Conservation (phyloP, 1,284 basidiomycete genomes). For the Ceratobasidium sp. region DNA sequence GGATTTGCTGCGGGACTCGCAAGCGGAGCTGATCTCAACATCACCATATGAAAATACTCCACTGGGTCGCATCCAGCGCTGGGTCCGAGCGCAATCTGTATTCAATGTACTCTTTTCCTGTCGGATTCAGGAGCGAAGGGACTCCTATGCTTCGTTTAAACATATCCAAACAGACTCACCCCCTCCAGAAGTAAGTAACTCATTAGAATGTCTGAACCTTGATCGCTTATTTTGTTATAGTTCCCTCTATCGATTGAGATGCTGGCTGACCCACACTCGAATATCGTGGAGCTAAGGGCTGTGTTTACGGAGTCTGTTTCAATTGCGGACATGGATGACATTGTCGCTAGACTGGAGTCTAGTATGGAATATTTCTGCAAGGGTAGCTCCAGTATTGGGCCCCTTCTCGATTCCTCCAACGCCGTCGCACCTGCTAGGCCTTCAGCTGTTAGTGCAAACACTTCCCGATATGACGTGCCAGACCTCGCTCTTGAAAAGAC, state of each 20-base stretch:
- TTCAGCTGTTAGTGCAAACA: not conserved
- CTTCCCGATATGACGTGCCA: not conserved
- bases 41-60: constrained; percentile 57
- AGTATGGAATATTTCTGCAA: constrained; percentile 46
- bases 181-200: constrained; percentile 55
- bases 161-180: constrained; percentile 54
- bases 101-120: constrained; percentile 59
- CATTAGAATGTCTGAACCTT: constrained; percentile 1
- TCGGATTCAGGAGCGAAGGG: constrained; percentile 50
- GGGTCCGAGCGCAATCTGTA: constrained; percentile 52
- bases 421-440: too few species aligned
- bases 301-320: constrained; percentile 20
- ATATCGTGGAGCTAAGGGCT: constrained; percentile 42
- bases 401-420: too few species aligned
- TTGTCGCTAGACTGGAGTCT: constrained; percentile 3
- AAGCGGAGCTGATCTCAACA: constrained; percentile 52
- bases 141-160: constrained; percentile 46
- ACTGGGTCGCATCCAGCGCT: constrained; percentile 57
- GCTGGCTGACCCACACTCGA: constrained; percentile 50
- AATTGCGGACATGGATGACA: not conserved
- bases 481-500: not conserved
- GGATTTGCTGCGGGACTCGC: constrained; percentile 51
- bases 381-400: constrained; percentile 38
- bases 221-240: constrained; percentile 45
- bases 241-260: constrained; percentile 58